Evolutionary conservation across 202 grass and related monocot species (phyloP).

Genomic region (Panicum virgatum): DNA sequence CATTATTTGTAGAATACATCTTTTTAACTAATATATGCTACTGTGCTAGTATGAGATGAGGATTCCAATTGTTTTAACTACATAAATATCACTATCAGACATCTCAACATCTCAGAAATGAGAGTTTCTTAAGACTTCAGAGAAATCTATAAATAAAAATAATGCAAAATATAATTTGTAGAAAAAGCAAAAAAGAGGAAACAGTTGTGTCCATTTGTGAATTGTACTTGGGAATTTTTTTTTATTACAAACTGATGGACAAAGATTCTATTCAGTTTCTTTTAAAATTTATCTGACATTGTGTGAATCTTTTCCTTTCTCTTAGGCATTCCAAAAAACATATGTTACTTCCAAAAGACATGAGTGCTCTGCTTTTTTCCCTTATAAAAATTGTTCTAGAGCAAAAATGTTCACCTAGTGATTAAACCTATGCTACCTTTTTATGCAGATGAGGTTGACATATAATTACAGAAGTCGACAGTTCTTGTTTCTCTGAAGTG

Average conservation of each 20-base stretch:
- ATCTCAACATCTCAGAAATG: not conserved
- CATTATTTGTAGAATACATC: not conserved
- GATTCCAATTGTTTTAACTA: not conserved
- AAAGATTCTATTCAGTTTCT: not conserved
- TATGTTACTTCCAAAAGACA: not conserved
- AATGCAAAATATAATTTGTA: not conserved
- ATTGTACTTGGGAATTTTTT: not conserved
- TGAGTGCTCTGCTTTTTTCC: not conserved
- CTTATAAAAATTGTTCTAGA: not conserved
- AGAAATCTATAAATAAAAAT: not conserved
- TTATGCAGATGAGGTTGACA: constrained; percentile 23
- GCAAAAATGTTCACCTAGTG: not conserved
- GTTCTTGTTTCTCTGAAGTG: not conserved
- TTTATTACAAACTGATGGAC: not conserved
- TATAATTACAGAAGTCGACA: not conserved
- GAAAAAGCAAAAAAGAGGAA: not conserved
- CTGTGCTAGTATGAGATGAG: not conserved
- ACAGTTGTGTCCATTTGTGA: not conserved
- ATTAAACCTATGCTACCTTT: not conserved
- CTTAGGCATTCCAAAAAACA: not conserved
- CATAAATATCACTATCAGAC: not conserved
- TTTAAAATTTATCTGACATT: not conserved
- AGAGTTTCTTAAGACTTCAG: not conserved
- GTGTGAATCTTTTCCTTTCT: not conserved
- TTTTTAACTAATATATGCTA: not conserved